Evolutionary conservation across 108 stramenopile species (phyloP), one percentile per base, ranked within the genome.

Genomic region (Discostella stelligeroides): DNA sequence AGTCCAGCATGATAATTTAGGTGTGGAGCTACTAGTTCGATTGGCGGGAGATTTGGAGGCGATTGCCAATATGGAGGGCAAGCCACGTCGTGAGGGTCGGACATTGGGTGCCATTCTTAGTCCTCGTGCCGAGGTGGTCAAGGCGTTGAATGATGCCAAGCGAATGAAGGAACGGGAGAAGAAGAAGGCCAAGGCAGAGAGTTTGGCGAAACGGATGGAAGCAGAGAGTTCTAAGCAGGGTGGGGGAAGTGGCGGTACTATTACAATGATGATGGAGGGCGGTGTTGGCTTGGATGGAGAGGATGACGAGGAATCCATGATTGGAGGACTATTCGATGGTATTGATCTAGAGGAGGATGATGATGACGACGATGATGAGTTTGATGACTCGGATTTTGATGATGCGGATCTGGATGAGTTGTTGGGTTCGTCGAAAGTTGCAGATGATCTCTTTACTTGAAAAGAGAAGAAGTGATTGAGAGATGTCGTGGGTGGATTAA

Each of bases 391-490:
- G 7, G 81, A 84, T 58, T 81, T 86, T 34, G 80, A 85, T 45
- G 87, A 87, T 76, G 82, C 83, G 27, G 86, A 88, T 17, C 60
- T 94, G 34, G 92, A 91, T 49, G 87, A 84, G 54, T 64, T 94
- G 27, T 75, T 94, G 42, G 92, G 92, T 64, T 66, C 82, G 28
- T 85, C 86, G 64, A 80, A 86, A 56, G 56, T 81, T 17, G 84
- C 88, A 9, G 88, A 90, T 72, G 87, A 90, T 75, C 82, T 94
- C n/a, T 94, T 94, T 54, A 61, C 63, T 47, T 90, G 86, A 79
- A 34, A 6, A 34, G 34, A 34, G 34, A 25, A 25, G 25, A 24
- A 24, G 15, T 6, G 55, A 27, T 23, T n/a, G 15, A 60, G 37
- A 34, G 34, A 34, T n/a, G n/a, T n/a, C n/a, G n/a, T n/a, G n/a